Conservation (phyloP, 805 yeast genomes). For the Kodamaea leandrae region DNA sequence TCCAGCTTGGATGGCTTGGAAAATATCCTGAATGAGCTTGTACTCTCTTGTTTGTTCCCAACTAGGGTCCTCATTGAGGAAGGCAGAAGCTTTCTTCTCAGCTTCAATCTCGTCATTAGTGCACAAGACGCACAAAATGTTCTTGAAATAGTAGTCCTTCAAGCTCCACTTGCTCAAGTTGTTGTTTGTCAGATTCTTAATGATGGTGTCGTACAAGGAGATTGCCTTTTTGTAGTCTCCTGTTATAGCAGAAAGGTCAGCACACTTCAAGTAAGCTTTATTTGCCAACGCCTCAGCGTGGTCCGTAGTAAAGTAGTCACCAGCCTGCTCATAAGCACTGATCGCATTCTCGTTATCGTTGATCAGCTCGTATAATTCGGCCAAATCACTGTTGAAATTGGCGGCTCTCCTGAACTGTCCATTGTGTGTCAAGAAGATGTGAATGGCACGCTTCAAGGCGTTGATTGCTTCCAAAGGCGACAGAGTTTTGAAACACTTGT, state of each 20-base stretch:
- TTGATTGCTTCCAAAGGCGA: slow-evolving; percentile 77
- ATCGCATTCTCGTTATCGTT: slow-evolving; percentile 68
- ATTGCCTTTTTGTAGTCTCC: slow-evolving; percentile 78
- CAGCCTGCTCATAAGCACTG: slow-evolving; percentile 83
- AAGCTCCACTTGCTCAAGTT: slow-evolving; percentile 83
- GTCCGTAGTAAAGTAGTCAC: slow-evolving; percentile 93
- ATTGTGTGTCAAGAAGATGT: slow-evolving; percentile 70
- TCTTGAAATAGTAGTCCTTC: slow-evolving; percentile 87
- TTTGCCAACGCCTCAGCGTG: slow-evolving; percentile 88
- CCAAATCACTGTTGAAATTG: slow-evolving; percentile 87
- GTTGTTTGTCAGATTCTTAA: slow-evolving; percentile 70
- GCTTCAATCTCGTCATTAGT: slow-evolving; percentile 87
- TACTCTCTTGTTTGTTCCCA: slow-evolving; percentile 77
- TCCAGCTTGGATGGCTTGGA: slow-evolving; percentile 74
- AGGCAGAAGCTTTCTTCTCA: slow-evolving; percentile 62
- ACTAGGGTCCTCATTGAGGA: slow-evolving; percentile 67
- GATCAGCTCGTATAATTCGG: slow-evolving; percentile 75
- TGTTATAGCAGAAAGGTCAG: slow-evolving; percentile 71
- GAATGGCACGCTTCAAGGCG: slow-evolving; percentile 72
- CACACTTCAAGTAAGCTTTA: slow-evolving; percentile 85
- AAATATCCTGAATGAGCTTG: slow-evolving; percentile 60
- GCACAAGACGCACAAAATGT: slow-evolving; percentile 79
- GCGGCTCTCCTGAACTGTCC: slow-evolving; percentile 98
- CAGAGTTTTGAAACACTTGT: slow-evolving; percentile 74
- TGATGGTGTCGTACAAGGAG: slow-evolving; percentile 72